These are phyloP conservation scores for Paramecium sonneborni DNA, from an alignment of 73 alveolate genomes.

Conservation along the genomic window DNA sequence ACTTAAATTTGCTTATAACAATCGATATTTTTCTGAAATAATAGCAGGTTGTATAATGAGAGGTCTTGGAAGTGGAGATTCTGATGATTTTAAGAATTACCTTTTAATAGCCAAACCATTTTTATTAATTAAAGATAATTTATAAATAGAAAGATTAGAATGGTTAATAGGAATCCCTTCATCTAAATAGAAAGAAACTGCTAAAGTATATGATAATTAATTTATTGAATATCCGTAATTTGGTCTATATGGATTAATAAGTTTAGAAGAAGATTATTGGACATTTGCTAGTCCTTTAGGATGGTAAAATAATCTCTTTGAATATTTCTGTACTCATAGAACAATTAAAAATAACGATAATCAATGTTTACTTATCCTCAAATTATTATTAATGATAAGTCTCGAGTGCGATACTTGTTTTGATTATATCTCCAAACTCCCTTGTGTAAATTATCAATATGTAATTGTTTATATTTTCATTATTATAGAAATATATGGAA, in stretches of 20 bases:
- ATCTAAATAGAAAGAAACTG: neutral
- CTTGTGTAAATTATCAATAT: constrained; percentile 15
- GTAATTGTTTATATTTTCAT: neutral
- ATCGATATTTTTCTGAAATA: constrained; percentile 11
- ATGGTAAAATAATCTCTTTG: neutral
- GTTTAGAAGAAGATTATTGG: constrained; percentile 31
- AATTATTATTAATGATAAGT: neutral
- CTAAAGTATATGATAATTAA: neutral
- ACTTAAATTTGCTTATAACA: neutral
- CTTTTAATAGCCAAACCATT: neutral
- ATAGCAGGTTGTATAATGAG: constrained; percentile 28
- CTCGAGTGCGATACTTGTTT: neutral
- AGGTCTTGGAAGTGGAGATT: neutral
- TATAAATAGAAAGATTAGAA: neutral
- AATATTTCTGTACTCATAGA: neutral
- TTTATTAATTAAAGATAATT: neutral
- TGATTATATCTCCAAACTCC: neutral
- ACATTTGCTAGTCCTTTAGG: constrained; percentile 39
- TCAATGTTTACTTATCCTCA: neutral
- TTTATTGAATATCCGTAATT: neutral
- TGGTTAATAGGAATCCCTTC: constrained; percentile 24
- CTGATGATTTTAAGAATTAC: constrained; percentile 6
- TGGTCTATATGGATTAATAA: constrained; percentile 19
- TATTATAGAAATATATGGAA: constrained; percentile 1
- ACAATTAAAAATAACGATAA: neutral